Evolutionary conservation across 78 protist species (phyloP), one percentile per base, ranked within the genome.

Genomic region (Dictyostelium citrinum): DNA sequence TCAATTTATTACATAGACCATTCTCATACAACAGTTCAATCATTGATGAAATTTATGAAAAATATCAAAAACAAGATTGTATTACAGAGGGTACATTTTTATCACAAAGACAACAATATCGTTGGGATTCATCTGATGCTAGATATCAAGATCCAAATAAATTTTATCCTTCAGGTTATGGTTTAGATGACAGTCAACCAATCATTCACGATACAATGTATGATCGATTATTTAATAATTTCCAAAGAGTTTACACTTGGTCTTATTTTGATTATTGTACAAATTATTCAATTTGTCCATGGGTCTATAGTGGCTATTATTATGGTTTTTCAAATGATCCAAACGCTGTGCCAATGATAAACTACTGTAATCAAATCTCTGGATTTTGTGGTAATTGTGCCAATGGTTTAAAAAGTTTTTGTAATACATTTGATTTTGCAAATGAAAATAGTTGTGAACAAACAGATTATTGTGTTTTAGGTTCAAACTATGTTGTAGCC

Each of bases 361-460:
- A 41, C 24, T 12, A 31, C 24, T 74, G 84, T 29, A 46, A 45
- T 20, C n/a, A n/a, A 9, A 49, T 43, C 2, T 2, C 55, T 14
- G 51, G 61, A 9, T 88, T 51, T 22, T 88, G 93, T 78, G 93
- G 85, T 2, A 45, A 78, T 10, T 88, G 93, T 67, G 5, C 85
- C 1, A 64, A 29, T 64, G 35, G 35, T 64, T 64, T 29, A 64
- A 20, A 55, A 55, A 27, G 31, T 11, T 64, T 64, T 64, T 64
- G 72, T 27, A 29, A 64, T 27, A 24, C 72, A 24, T n/a, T 64
- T 27, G 20, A 9, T 27, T 64, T 24, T 24, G 2, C 0, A 2
- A 9, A 5, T 29, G 16, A 24, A 17, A 60, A n/a, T 6, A 31
- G 14, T 29, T 77, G 80, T 39, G 76, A 33, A 41, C 1, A 31